Evolutionary conservation across 164 flowering plant species (phyloP).

Genomic region (Tetrastigma voinierianum): DNA sequence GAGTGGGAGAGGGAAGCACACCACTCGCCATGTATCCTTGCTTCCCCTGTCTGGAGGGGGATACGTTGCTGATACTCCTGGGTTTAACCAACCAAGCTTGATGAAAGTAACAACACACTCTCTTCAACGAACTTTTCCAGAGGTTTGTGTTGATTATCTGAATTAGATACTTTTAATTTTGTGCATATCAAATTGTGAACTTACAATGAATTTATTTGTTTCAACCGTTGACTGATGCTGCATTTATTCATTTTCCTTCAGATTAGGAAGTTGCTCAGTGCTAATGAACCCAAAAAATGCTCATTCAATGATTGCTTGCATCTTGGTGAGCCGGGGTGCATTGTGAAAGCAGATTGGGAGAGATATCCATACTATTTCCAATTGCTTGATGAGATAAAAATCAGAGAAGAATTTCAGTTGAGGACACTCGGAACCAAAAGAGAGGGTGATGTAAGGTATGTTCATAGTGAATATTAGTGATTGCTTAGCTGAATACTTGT

Average conservation of each 20-base stretch:
- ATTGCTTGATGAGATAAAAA: conserved; percentile 86
- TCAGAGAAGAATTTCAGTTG: conserved; percentile 84
- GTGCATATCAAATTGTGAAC: conserved; percentile 3
- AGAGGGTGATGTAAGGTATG: conserved; percentile 86
- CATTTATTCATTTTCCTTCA: conserved; percentile 20
- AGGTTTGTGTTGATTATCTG: conserved; percentile 44
- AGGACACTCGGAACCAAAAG: conserved; percentile 89
- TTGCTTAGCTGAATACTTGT: background rate
- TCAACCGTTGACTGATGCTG: background rate
- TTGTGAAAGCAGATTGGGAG: conserved; percentile 83
- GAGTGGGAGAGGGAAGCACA: conserved; percentile 95
- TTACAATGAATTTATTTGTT: background rate
- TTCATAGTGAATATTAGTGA: background rate
- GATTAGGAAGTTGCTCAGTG: conserved; percentile 59
- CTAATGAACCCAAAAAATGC: conserved; percentile 53
- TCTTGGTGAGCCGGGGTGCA: conserved; percentile 90
- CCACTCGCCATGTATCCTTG: conserved; percentile 88
- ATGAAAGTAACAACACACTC: conserved; percentile 81
- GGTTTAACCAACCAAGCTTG: conserved; percentile 92
- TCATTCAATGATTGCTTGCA: conserved; percentile 89
- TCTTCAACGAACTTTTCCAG: conserved; percentile 81
- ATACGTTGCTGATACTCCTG: conserved; percentile 95
- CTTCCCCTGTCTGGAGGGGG: conserved; percentile 89
- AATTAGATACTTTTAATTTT: background rate
- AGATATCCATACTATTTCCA: conserved; percentile 87